Evolutionary conservation across 352 stramenopile species (phyloP), one percentile per base, ranked within the genome.

Genomic region (Phytophthora podocarpi): DNA sequence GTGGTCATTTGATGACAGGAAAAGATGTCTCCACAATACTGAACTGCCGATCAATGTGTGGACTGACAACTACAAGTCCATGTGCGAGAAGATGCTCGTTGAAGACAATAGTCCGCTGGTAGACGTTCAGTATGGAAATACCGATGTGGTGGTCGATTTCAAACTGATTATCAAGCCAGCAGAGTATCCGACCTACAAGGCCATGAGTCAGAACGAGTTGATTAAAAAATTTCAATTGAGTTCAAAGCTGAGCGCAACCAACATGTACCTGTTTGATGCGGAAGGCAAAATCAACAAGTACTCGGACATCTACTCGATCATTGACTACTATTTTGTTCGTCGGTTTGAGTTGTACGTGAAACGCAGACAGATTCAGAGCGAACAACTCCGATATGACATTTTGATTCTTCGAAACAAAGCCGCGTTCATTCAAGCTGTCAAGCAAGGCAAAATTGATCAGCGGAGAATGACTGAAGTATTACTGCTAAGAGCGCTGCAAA

Each of bases 351-450:
- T 36, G 5, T 51, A 51, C n/a, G 43, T 16, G 5, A 32, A 35
- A 10, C 43, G 43, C 8, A 37, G 18, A 51, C 13, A 15, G 8
- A 15, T 24, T 51, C 8, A n/a, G n/a, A n/a, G 32, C 20, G 8
- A 23, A 6, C 18, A 51, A 10, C 43, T 51, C 5, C 24, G 32
- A 31, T 32, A 51, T 15, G 20, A 51, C 21, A 51, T 51, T 6
- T 11, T 36, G 27, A 32, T 51, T 21, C 26, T 51, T 5, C 8
- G 6, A 15, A 51, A 51, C 43, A 51, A 51, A 20, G 7, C 43
- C 7, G 4, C 6, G 20, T 51, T 51, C 24, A 35, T 51, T 39
- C 58, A 97, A 64, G 73, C 84, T n/a, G 93, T 99, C 23, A 80
- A 96, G 6, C 73, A 87, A n/a, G 85, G 88, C 16, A 67, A 90